A percentile compares a stretch with the other conserved stretches of the same genome.
Evolutionary conservation across 306 rosid species (phyloP).

Genomic region (Begonia masoniana): DNA sequence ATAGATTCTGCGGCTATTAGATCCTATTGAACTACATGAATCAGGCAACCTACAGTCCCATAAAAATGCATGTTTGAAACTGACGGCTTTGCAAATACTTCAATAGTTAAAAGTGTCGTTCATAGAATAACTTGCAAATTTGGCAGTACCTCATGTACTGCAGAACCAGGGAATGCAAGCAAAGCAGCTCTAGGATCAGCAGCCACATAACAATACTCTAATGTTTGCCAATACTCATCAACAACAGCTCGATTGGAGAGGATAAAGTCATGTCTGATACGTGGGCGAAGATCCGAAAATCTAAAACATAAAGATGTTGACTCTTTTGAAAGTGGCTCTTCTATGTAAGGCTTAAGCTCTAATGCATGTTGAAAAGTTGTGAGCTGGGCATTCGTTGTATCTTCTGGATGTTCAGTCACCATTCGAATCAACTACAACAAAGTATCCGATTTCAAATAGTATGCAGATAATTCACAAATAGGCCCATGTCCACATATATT

Average conservation of each 20-base stretch:
- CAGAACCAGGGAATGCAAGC: constrained; percentile 89
- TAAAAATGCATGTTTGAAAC: too few relatives aligned
- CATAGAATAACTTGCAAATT: too few relatives aligned
- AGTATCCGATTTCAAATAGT: constrained; percentile 10
- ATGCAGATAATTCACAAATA: too few relatives aligned
- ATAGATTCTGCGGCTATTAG: neutral
- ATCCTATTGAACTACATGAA: neutral
- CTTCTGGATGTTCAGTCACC: constrained; percentile 33
- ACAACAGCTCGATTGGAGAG: constrained; percentile 66
- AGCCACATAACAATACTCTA: constrained; percentile 80
- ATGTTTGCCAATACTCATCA: constrained; percentile 82
- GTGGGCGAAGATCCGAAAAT: constrained; percentile 72
- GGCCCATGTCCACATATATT: too few relatives aligned
- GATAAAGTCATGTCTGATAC: constrained; percentile 90
- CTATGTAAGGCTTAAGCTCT: constrained; percentile 87
- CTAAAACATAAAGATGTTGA: constrained; percentile 39
- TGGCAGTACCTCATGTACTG: constrained; percentile 60
- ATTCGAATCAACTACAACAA: constrained; percentile 66
- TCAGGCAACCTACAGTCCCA: too few relatives aligned
- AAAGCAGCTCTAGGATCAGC: constrained; percentile 64
- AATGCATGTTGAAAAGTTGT: constrained; percentile 45
- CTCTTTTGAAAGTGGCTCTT: constrained; percentile 74
- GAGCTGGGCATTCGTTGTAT: constrained; percentile 21
- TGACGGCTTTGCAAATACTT: too few relatives aligned
- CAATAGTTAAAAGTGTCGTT: too few relatives aligned